phyloP scores from a whole-genome alignment of 768 basidiomycete species.

The Omphalotus guepiniiformis region DNA sequence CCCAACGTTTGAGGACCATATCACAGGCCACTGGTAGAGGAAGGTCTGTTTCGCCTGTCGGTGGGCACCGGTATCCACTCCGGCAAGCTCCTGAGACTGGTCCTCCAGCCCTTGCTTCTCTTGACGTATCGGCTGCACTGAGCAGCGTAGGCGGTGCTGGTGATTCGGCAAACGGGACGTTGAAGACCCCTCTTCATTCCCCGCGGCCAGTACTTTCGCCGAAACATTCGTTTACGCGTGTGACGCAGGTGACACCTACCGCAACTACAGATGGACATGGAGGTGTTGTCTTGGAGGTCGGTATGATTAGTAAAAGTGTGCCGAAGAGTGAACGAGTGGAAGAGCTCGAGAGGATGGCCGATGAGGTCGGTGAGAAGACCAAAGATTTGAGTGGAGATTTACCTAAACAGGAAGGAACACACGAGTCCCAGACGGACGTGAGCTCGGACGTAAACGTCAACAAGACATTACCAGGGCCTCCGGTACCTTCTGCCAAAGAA shows the following conservation, averaged over 20 bases:
- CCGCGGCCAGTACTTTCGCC: conserved; percentile 70
- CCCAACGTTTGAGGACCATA: conserved; percentile 53
- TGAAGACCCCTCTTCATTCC: conserved; percentile 45
- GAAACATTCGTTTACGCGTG: conserved; percentile 45
- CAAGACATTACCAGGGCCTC: conserved; percentile 61
- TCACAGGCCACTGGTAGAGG: conserved; percentile 35
- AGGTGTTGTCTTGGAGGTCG: not conserved
- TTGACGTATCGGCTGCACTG: conserved; percentile 6
- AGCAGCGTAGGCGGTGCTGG: conserved; percentile 17
- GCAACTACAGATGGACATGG: not conserved
- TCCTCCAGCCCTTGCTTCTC: not conserved
- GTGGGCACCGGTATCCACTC: not conserved
- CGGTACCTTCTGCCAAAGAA: conserved; percentile 39
- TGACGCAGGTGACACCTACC: not conserved
- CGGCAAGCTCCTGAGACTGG: too few relatives aligned
- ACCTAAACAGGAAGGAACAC: conserved; percentile 22
- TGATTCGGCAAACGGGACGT: conserved; percentile 19
- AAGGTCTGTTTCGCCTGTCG: conserved; percentile 54
- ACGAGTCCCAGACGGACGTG: conserved; percentile 15
- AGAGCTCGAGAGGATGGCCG: conserved; percentile 70
- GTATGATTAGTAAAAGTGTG: conserved; percentile 11
- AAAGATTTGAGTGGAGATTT: conserved; percentile 23
- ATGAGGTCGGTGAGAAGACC: conserved; percentile 39
- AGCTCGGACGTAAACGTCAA: conserved; percentile 22
- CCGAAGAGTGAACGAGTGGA: conserved; percentile 60